Evolutionary conservation across 441 rosid genomes (phyloP), one percentile per base, ranked within the genome.

Genomic region (Macaranga tanarius): DNA sequence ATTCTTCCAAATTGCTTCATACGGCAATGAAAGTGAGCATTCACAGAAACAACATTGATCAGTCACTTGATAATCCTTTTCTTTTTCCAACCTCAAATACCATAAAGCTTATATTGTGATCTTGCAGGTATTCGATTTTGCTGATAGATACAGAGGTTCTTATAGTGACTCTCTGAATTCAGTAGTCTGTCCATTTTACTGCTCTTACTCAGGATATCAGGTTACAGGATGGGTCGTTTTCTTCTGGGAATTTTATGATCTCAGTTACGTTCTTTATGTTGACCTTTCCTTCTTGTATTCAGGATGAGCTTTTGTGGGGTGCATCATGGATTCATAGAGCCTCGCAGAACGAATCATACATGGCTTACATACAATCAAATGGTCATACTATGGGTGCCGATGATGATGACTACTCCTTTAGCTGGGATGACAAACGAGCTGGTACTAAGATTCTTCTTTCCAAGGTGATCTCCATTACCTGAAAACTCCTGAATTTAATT

Each of bases 261-360:
- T 7, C 25, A 62, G 4, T 20, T 58, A 55, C 13, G 16, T 51
- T 34, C 52, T 57, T 65, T 69, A 25, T 78, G 20, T 55, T 28
- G 10, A 47, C 28, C 44, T 66, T 19, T 61, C 47, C 19, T 42
- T 5, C 2, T 17, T 20, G 8, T 19, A n/a, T 22, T 62, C 67
- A 91, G 98, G 98, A 91, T 71, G 98, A 93, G 85, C 86, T 91
- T 75, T 86, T 93, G 4, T 93, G 96, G 98, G 95, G 95, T 11
- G 98, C 98, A 71, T 90, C 98, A n/a, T 93, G 97, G 98, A 54
- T 93, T 48, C 89, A 88, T 51, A 82, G 89, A 85, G 97, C 97
- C 16, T 86, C 98, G 19, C 87, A 86, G 77, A 48, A 82, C 62
- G 74, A 67, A 65, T 71, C 79, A 23, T 93, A 90, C 77, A 71